Percentiles rank a stretch among this genome's conserved stretches.
phyloP scores from a whole-genome alignment of 2,329 filamentous ascomycete species.

The Talaromyces sp. region DNA sequence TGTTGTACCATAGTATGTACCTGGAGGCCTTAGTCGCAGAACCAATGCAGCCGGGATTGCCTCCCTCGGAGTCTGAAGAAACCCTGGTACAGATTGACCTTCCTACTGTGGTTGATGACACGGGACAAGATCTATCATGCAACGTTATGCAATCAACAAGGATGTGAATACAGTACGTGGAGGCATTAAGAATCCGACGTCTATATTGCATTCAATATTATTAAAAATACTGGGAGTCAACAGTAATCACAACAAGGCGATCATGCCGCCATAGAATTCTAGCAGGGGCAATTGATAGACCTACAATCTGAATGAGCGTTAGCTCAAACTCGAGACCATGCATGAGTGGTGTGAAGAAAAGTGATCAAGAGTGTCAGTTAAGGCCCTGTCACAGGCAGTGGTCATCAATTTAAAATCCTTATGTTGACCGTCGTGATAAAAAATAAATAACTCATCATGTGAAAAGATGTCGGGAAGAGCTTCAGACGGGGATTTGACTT shows the following conservation, averaged over 20 bases:
- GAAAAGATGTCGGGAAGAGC: conserved; percentile 26
- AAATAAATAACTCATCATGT: conserved; percentile 62
- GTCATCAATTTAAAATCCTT: conserved; percentile 70
- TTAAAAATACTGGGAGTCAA: too few species aligned
- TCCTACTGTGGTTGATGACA: not conserved
- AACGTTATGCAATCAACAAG: not conserved
- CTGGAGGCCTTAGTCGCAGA: not conserved
- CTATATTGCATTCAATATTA: not conserved
- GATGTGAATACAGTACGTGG: not conserved
- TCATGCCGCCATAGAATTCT: not conserved
- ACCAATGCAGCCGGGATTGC: conserved; percentile 1
- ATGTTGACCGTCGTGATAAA: conserved; percentile 88
- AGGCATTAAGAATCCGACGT: not conserved
- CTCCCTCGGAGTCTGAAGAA: not conserved
- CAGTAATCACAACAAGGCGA: not conserved
- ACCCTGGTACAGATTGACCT: not conserved
- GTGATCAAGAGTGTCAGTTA: conserved; percentile 30
- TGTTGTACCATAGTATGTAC: not conserved
- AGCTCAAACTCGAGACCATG: not conserved
- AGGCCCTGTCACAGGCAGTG: conserved; percentile 71
- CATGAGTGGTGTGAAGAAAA: not conserved
- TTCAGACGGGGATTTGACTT: not conserved
- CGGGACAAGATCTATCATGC: not conserved
- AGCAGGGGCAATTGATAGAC: not conserved
- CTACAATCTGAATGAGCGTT: conserved; percentile 9